These are phyloP conservation scores for Aureobasidium namibiae DNA, from an alignment of 2,329 filamentous ascomycete genomes.

Conservation along the genomic window DNA sequence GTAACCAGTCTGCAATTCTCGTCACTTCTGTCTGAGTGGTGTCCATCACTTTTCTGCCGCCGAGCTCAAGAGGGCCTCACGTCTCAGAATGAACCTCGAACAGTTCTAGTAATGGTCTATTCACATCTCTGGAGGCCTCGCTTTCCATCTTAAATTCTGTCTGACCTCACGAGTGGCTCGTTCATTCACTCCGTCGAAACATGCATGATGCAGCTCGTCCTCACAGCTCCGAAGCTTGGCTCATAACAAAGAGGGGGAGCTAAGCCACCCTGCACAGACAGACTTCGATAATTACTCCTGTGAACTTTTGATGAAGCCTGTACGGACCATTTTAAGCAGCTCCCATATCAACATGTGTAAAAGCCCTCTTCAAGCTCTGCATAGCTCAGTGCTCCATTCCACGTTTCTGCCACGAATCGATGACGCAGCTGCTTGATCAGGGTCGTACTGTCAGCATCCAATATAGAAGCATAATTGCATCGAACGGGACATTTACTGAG, in stretches of 20 bases:
- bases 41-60: background rate
- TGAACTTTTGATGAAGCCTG: background rate
- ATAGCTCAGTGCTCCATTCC: background rate
- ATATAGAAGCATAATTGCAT: background rate
- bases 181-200: background rate
- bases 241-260: conserved; percentile 1
- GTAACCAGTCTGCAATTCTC: background rate
- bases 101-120: background rate
- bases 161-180: background rate
- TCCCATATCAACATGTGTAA: too few species aligned
- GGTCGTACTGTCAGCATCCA: background rate
- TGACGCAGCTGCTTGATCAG: background rate
- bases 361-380: background rate
- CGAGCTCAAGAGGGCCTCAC: background rate
- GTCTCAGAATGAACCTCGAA: background rate
- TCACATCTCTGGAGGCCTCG: background rate
- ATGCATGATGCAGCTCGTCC: background rate
- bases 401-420: too few species aligned
- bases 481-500: background rate
- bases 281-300: background rate
- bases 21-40: too few species aligned
- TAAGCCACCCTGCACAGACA: conserved; percentile 5
- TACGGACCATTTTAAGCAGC: too few species aligned
- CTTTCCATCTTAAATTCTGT: background rate
- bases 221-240: conserved; percentile 1